Evolutionary conservation across 176 grass and related monocot species (phyloP), one percentile per base, ranked within the genome.

Genomic region (Paspalum notatum): DNA sequence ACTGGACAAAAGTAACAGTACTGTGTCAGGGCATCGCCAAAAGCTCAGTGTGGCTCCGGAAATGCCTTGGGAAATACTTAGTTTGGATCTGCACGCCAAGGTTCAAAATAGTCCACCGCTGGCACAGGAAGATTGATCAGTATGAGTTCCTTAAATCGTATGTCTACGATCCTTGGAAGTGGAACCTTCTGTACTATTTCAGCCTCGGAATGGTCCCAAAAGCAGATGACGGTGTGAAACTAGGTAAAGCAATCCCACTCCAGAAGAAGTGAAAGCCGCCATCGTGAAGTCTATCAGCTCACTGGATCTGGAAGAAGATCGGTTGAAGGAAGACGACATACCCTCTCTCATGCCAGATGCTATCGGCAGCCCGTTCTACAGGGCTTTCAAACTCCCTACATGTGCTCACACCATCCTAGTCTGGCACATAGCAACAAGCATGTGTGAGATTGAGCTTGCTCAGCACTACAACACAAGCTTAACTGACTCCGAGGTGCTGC

Each of bases 361-460:
- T 54, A 14, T n/a, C 15, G 9, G 14, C n/a, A 24, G 55, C 8
- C 55, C 2, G 0, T 54, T 73, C 2, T 7, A 11, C 0, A n/a
- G 26, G 49, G n/a, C 9, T 3, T 69, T 51, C n/a, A 9, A 22
- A 15, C 51, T 52, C 12, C 25, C 12, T 0, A 54, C 78, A 55
- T 25, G 37, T 16, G 14, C 6, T 5, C 63, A 70, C 0, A 53
- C 8, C 62, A 68, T 81, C 16, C 63, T 81, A 14, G 48, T 81
- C 7, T 81, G 78, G 78, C 78, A 81, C 18, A 81, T 81, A 55
- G 78, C 78, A 70, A 81, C 78, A 44, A 70, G 64, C 78, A 1
- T 81, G 0, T 81, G 64, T 45, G 78, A 81, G 48, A 57, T 81
- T 22, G 32, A 81, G 47, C 71, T 74, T 41, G 48, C 71, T 4